Conservation (phyloP, 345 rosid species). For the Gossypium anomalum region DNA sequence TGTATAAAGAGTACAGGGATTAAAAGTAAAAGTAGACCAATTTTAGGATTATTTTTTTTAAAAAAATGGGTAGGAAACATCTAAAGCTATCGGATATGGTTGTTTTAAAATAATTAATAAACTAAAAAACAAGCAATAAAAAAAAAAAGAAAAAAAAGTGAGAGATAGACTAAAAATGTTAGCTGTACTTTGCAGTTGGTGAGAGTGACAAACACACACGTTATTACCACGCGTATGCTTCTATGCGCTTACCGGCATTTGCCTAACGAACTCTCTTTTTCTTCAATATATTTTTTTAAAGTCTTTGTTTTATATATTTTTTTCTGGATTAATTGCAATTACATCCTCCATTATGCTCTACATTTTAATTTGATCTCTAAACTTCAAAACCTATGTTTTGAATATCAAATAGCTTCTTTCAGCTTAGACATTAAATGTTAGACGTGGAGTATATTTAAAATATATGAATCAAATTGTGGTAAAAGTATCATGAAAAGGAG, state of each 20-base stretch:
- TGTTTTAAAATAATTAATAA: not conserved
- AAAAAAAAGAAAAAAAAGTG: not conserved
- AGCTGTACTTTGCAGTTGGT: constrained; percentile 27
- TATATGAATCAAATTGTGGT: too few relatives aligned
- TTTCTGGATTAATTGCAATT: too few relatives aligned
- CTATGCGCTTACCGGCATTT: constrained; percentile 18
- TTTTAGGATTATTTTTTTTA: too few relatives aligned
- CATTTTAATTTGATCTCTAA: too few relatives aligned
- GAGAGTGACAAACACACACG: constrained; percentile 24
- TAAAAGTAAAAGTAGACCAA: too few relatives aligned
- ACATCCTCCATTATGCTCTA: too few relatives aligned
- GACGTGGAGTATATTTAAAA: too few relatives aligned
- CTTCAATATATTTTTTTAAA: not conserved
- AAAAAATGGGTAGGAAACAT: constrained; percentile 7
- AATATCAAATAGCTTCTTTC: too few relatives aligned
- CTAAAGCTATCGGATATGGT: constrained; percentile 1
- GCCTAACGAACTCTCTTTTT: constrained; percentile 10
- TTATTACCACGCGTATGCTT: constrained; percentile 23
- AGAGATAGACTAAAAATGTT: not conserved
- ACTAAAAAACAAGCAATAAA: not conserved
- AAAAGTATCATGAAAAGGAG: too few relatives aligned
- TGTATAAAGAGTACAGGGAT: too few relatives aligned
- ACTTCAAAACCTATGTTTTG: too few relatives aligned
- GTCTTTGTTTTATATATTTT: not conserved
- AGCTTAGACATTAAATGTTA: too few relatives aligned